Conservation (phyloP, 371 early-diverging fungal species). For the Choanephora cucurbitarum region DNA sequence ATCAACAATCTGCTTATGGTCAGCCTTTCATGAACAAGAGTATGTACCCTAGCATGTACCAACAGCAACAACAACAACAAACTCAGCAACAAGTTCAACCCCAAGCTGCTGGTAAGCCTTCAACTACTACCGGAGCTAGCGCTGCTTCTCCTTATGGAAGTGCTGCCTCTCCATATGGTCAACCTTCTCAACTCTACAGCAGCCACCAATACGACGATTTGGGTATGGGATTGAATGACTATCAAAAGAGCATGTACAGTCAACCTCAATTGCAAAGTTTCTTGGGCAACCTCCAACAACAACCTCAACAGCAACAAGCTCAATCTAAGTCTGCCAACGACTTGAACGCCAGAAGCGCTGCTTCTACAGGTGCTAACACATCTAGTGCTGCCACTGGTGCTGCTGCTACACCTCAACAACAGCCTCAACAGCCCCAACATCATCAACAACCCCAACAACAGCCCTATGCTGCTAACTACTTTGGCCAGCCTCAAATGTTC, state of each 20-base stretch:
- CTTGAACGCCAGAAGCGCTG: background rate
- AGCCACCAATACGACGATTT: constrained; percentile 52
- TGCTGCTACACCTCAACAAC: constrained; percentile 17
- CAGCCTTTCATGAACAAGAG: constrained; percentile 87
- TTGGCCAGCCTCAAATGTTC: constrained; percentile 43
- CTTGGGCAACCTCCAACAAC: constrained; percentile 20
- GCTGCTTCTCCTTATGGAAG: constrained; percentile 30
- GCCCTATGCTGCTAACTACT: constrained; percentile 25
- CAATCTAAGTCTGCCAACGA: constrained; percentile 1
- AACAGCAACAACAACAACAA: constrained; percentile 30
- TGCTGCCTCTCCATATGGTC: constrained; percentile 39
- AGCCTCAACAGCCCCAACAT: constrained; percentile 18
- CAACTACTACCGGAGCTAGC: constrained; percentile 18
- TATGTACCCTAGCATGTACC: constrained; percentile 78
- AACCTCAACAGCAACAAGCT: constrained; percentile 8
- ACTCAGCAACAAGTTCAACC: constrained; percentile 7
- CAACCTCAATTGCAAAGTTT: constrained; percentile 43
- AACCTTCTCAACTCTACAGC: constrained; percentile 50
- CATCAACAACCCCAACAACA: constrained; percentile 29
- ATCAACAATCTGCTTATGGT: constrained; percentile 74
- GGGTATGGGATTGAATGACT: constrained; percentile 41
- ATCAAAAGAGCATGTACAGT: constrained; percentile 47
- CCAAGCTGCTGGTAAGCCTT: constrained; percentile 28
- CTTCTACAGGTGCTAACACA: constrained; percentile 1
- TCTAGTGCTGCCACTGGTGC: constrained; percentile 4